These are phyloP conservation scores for Pleurotus tuoliensis DNA, from an alignment of 768 basidiomycete species.

Conservation along the genomic window DNA sequence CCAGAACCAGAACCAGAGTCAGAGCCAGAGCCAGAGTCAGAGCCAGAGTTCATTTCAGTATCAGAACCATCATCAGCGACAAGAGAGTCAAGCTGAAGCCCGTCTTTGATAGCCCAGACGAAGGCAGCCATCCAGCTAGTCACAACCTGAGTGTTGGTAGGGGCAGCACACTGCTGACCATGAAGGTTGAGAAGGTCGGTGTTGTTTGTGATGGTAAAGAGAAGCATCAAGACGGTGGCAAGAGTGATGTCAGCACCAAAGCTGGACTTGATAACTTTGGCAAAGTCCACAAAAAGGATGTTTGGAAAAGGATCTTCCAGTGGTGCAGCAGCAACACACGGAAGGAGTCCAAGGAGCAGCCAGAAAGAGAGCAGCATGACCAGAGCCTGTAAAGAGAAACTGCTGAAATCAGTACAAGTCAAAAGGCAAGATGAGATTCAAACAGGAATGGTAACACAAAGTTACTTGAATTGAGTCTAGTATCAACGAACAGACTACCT, in stretches of 20 bases:
- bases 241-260: slow-evolving; percentile 1
- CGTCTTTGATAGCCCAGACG: background rate
- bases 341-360: background rate
- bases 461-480: background rate
- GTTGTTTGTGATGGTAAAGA: slow-evolving; percentile 1
- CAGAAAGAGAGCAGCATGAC: background rate
- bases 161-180: background rate
- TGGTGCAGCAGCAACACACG: background rate
- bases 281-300: slow-evolving; percentile 1
- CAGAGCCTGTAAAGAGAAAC: background rate
- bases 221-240: slow-evolving; percentile 3
- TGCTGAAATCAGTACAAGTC: background rate
- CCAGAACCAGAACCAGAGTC: no score
- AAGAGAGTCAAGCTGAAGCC: background rate
- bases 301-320: slow-evolving; percentile 1
- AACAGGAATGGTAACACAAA: background rate
- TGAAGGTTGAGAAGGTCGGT: slow-evolving; percentile 4
- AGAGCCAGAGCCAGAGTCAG: background rate
- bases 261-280: background rate
- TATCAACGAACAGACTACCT: background rate
- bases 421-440: no score
- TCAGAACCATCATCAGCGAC: background rate
- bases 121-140: slow-evolving; percentile 1
- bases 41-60: background rate
- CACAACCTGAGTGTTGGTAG: background rate